phyloP scores from a whole-genome alignment of 2,329 filamentous ascomycete genomes.

The Stagonosporopsis chrysanthemi region DNA sequence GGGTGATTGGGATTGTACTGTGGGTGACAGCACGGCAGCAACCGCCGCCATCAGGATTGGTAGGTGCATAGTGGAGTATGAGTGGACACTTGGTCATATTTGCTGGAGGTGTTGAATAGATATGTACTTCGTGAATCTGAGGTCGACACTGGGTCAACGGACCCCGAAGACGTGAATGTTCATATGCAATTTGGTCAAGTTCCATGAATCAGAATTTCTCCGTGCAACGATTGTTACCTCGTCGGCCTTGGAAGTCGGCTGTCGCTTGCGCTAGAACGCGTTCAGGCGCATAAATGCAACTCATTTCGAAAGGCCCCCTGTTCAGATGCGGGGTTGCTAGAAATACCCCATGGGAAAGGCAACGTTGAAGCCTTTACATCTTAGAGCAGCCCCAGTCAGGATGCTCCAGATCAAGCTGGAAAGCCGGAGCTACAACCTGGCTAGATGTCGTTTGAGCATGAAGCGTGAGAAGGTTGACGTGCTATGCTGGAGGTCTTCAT shows the following conservation, averaged over 20 bases:
- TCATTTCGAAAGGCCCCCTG: slow-evolving; percentile 5
- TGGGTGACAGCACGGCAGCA: neutral
- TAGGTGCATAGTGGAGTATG: neutral
- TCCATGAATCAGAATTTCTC: slow-evolving; percentile 20
- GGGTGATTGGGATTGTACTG: neutral
- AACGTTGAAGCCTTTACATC: neutral
- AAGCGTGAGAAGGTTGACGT: neutral
- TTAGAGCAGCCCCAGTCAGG: neutral
- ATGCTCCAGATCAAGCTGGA: neutral
- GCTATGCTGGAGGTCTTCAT: neutral
- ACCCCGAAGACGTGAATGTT: neutral
- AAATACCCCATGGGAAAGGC: slow-evolving; percentile 1
- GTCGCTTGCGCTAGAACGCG: slow-evolving; percentile 17
- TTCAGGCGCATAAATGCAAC: slow-evolving; percentile 1
- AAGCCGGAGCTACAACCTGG: neutral
- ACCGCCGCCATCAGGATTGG: neutral
- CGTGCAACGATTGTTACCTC: neutral
- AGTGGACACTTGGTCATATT: neutral
- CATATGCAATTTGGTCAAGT: neutral
- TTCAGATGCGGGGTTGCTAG: slow-evolving; percentile 4
- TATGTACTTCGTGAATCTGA: neutral
- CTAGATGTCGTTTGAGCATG: neutral
- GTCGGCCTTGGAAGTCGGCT: slow-evolving; percentile 17
- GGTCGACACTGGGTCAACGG: neutral
- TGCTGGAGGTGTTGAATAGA: neutral